A percentile compares a stretch with the other conserved stretches of the same genome.
These are phyloP conservation scores for Tolypocladium guangdongense DNA, from an alignment of 2,329 filamentous ascomycete species.

Conservation along the genomic window DNA sequence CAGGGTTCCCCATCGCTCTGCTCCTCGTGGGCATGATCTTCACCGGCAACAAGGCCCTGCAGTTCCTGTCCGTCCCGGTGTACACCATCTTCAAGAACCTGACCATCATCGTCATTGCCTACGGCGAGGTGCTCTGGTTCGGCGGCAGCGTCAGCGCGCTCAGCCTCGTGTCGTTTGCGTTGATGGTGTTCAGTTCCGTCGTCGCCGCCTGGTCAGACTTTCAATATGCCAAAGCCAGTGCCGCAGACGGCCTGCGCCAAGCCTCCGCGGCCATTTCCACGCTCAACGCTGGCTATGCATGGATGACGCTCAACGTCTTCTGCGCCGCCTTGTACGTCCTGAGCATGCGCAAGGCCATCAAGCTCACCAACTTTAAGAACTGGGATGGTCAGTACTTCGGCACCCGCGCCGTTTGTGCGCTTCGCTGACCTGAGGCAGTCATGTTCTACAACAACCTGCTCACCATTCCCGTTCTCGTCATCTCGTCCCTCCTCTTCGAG, in stretches of 20 bases:
- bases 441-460: conserved; percentile 99
- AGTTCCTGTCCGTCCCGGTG: conserved; percentile 93
- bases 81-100: conserved; percentile 99
- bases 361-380: conserved; percentile 99
- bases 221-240: conserved; percentile 64
- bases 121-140: conserved; percentile 97
- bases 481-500: conserved; percentile 73
- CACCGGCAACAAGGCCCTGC: conserved; percentile 88
- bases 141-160: conserved; percentile 82
- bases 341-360: conserved; percentile 95
- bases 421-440: conserved; percentile 44
- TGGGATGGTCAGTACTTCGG: conserved; percentile 73
- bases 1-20: conserved; percentile 92
- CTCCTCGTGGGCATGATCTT: conserved; percentile 99
- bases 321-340: conserved; percentile 86
- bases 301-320: conserved; percentile 96
- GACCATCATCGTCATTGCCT: conserved; percentile 97
- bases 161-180: conserved; percentile 82
- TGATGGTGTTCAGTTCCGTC: conserved; percentile 93
- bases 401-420: background rate
- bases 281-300: conserved; percentile 87
- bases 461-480: conserved; percentile 81
- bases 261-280: conserved; percentile 72
- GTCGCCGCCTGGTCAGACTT: conserved; percentile 97
- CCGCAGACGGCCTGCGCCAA: conserved; percentile 45